Base-by-base conservation (phyloP, 164 flowering plant genomes). In the Annona cherimola region DNA sequence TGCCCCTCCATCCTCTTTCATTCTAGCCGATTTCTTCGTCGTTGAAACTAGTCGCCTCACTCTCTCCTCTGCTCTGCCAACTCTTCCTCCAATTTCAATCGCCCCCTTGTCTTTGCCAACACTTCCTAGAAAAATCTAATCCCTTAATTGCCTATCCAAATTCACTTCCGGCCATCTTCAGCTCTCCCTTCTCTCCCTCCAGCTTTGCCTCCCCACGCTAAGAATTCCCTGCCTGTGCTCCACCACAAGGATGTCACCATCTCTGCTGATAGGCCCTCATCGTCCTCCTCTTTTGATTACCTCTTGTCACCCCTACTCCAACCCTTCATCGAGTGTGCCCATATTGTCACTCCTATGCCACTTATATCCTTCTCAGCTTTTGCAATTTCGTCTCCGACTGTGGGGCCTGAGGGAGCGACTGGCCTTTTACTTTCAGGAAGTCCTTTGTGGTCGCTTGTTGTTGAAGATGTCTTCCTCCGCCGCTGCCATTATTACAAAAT, bases 401-500 rank as follows among this genome's bases (percentile, higher is more conserved):
- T 42, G 99, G 99, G 8, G 88, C 73, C 88, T 97, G 7, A 77
- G 70, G 3, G 90, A 90, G 72, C 74, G 99, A 63, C 91, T 93
- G 0, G 85, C 81, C 14, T 90, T 76, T 71, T 83, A 95, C 83
- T 93, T 95, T 84, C 42, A 81, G 0, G 86, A 89, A 73, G 99
- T 92, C 4, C 85, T 95, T 5, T 73, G 71, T 74, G 62, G 71
- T 45, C 77, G 87, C 42, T 67, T 85, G 3, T 77, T 83, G 8
- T 71, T 57, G 0, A 77, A 72, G 26, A 50, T 50, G 14, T 2
- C 35, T 26, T 26, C 35, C 35, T 26, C 35, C 35, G 35, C 35
- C 35, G 35, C 35, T 26, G 71, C 77, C 11, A 45, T 5, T 61
- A 14, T 18, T 18, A n/a, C n/a, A 5, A 64, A 64, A 8, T 64